Evolutionary conservation across 495 filamentous ascomycete genomes (phyloP), one percentile per base, ranked within the genome.

Genomic region (Penicillium roqueforti): DNA sequence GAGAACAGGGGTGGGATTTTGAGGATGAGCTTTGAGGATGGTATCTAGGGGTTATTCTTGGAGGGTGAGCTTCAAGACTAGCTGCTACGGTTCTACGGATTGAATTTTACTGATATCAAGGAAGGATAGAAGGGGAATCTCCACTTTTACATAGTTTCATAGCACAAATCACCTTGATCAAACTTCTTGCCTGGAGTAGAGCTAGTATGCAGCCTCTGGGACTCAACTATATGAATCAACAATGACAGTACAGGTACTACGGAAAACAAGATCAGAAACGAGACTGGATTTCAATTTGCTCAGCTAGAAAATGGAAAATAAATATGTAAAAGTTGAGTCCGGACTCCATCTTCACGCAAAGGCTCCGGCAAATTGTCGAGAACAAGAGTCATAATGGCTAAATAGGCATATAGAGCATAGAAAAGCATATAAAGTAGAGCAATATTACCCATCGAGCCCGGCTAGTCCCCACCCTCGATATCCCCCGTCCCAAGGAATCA

Each of bases 261-360:
- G 1, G 40, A n/a, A 26, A 42, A 26, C 3, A 36, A 25, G 2
- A 42, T 25, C 3, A 7, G 3, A 9, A 14, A 7, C 2, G 7
- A 25, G 13, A 16, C 2, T 16, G 32, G 3, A 29, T n/a, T n/a
- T n/a, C 22, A 5, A 45, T 39, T 47, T 49, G 20, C 39, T 54
- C 18, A 36, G 54, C 57, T 55, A 55, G 9, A 51, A 42, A 19
- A 23, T 1, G 57, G 45, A 59, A 59, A 36, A 16, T 6, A 53
- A 56, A 51, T 58, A 63, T 60, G 16, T 4, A 5, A 42, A 51
- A 32, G 4, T 20, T 9, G 29, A 52, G 10, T 3, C 50, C 19
- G 11, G 19, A 44, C 49, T 42, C 49, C 28, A 23, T 36, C 5
- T 20, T 7, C 13, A 10, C 48, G 2, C 49, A 32, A 13, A 26